phyloP scores from a whole-genome alignment of 179 eudicot species.

The Silene noctiflora region DNA sequence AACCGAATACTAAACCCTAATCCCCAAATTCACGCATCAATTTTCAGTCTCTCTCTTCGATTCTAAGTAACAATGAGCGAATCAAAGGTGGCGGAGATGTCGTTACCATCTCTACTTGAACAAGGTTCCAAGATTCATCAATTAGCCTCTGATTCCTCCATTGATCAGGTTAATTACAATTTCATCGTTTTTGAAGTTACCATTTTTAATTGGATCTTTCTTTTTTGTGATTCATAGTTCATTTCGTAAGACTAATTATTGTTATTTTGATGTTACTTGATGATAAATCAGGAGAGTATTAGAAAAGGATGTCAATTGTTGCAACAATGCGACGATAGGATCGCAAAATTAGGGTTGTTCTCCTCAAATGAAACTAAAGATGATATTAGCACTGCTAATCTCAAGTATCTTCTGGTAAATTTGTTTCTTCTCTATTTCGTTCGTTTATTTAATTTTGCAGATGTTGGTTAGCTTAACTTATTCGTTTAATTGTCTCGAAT shows the following conservation, averaged over 20 bases:
- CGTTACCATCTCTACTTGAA: constrained; percentile 74
- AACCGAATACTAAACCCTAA: neutral
- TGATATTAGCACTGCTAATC: constrained; percentile 85
- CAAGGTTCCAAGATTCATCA: constrained; percentile 80
- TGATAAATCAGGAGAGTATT: constrained; percentile 47
- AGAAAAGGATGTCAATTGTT: constrained; percentile 69
- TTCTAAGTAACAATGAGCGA: constrained; percentile 35
- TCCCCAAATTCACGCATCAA: neutral
- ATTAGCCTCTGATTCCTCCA: constrained; percentile 54
- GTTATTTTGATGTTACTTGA: constrained; percentile 3
- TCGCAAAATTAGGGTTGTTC: constrained; percentile 74
- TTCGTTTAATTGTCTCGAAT: neutral
- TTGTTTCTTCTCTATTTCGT: neutral
- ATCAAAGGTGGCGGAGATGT: constrained; percentile 64
- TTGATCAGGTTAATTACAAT: constrained; percentile 56
- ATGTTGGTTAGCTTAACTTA: constrained; percentile 15
- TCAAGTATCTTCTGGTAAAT: constrained; percentile 83
- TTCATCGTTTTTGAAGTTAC: neutral
- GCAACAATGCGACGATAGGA: constrained; percentile 78
- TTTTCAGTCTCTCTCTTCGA: constrained; percentile 6
- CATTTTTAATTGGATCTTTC: neutral
- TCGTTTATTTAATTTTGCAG: neutral
- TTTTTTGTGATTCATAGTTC: neutral
- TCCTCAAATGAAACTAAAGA: constrained; percentile 87
- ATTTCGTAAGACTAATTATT: neutral